Conservation (phyloP, 129 eudicot species). For the Smallanthus sonchifolius region DNA sequence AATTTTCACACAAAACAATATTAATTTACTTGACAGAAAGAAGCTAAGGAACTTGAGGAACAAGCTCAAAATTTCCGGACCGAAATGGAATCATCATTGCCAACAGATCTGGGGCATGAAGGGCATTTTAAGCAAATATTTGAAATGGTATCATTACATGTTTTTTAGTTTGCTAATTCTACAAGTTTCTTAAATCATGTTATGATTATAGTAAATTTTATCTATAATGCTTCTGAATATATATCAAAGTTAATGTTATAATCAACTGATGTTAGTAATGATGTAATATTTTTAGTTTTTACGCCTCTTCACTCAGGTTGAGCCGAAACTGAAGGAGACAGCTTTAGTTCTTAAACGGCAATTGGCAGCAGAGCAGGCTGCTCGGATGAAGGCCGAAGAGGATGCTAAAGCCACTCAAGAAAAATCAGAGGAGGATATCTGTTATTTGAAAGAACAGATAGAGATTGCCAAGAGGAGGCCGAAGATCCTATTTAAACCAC, state of each 20-base stretch:
- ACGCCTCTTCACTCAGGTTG: slow-evolving; percentile 39
- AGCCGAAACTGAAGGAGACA: slow-evolving; percentile 50
- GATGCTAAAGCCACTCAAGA: slow-evolving; percentile 36
- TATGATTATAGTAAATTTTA: no score
- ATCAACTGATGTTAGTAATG: background rate
- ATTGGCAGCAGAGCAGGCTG: slow-evolving; percentile 56
- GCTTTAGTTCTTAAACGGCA: slow-evolving; percentile 46
- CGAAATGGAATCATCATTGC: background rate
- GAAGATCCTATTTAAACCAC: background rate
- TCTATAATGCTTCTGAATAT: no score
- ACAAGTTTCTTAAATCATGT: no score
- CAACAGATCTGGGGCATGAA: background rate
- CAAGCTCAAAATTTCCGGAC: slow-evolving; percentile 26
- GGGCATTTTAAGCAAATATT: slow-evolving; percentile 53
- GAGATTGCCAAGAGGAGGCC: background rate
- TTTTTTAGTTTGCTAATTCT: background rate
- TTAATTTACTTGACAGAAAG: slow-evolving; percentile 40
- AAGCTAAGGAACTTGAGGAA: slow-evolving; percentile 35
- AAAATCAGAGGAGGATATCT: slow-evolving; percentile 15
- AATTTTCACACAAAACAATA: background rate
- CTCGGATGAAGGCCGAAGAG: slow-evolving; percentile 49
- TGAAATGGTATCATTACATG: slow-evolving; percentile 48
- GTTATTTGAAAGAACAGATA: background rate
- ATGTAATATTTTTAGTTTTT: background rate
- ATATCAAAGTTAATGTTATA: background rate